A percentile compares a stretch with the other conserved stretches of the same genome.
Conservation (phyloP, 257 asterid genomes). For the Nicotiana benthamiana region DNA sequence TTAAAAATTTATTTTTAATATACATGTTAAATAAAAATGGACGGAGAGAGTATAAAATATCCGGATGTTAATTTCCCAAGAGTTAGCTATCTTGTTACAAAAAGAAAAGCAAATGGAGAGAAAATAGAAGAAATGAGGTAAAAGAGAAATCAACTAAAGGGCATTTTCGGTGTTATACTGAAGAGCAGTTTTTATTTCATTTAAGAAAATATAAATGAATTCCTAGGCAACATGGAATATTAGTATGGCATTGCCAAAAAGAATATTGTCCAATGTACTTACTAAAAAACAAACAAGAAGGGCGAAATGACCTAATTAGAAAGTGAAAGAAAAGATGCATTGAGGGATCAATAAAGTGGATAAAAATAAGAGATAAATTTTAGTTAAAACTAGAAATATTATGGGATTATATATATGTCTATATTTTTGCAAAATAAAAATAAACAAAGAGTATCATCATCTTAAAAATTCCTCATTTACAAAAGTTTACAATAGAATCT, state of each 20-base stretch:
- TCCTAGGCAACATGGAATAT: background rate
- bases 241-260: background rate
- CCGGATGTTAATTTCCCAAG: background rate
- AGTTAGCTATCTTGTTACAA: background rate
- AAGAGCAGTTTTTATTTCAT: background rate
- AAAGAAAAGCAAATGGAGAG: background rate
- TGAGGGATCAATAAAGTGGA: background rate
- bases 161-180: background rate
- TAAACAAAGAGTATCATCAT: background rate
- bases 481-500: background rate
- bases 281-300: background rate
- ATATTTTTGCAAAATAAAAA: no score
- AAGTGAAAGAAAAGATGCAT: background rate
- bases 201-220: background rate
- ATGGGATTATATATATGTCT: background rate
- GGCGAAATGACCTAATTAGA: background rate
- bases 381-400: background rate
- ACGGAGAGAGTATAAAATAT: no score
- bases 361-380: background rate
- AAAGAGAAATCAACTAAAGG: background rate
- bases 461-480: background rate
- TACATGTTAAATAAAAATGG: no score
- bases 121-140: background rate
- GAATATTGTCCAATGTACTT: background rate
- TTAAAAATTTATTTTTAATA: no score